Conservation (phyloP, 306 rosid genomes). For the Lagenaria siceraria region DNA sequence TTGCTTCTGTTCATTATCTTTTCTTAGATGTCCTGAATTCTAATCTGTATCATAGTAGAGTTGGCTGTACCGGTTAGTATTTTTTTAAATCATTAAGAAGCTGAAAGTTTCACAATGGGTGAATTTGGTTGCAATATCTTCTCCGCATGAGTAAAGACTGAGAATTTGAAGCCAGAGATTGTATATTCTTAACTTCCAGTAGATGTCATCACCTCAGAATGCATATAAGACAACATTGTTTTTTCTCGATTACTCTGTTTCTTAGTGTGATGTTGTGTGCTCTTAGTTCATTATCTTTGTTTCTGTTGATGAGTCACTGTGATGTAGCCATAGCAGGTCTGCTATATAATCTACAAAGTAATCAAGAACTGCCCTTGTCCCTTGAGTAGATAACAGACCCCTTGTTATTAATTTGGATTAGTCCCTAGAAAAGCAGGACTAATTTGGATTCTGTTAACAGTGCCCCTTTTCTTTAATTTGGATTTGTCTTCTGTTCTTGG, state of each 20-base stretch:
- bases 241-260: background rate
- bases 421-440: background rate
- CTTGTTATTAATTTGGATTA: background rate
- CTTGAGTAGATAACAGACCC: background rate
- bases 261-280: background rate
- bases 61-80: background rate
- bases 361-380: background rate
- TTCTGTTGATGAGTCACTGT: background rate
- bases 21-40: background rate
- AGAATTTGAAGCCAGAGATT: background rate
- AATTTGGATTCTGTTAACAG: too few species aligned
- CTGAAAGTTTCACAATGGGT: background rate
- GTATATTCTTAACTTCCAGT: background rate
- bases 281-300: background rate
- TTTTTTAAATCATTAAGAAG: background rate
- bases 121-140: background rate
- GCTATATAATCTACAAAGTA: background rate
- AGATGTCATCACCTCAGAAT: background rate
- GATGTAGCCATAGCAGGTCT: background rate
- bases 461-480: background rate
- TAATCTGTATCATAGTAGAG: background rate
- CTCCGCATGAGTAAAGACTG: background rate
- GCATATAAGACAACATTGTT: background rate
- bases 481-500: constrained; percentile 8
- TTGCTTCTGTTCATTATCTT: background rate